A percentile compares a stretch with the other conserved stretches of the same genome.
These are phyloP conservation scores for Malus hybrid DNA, from an alignment of 331 rosid species.

Conservation along the genomic window DNA sequence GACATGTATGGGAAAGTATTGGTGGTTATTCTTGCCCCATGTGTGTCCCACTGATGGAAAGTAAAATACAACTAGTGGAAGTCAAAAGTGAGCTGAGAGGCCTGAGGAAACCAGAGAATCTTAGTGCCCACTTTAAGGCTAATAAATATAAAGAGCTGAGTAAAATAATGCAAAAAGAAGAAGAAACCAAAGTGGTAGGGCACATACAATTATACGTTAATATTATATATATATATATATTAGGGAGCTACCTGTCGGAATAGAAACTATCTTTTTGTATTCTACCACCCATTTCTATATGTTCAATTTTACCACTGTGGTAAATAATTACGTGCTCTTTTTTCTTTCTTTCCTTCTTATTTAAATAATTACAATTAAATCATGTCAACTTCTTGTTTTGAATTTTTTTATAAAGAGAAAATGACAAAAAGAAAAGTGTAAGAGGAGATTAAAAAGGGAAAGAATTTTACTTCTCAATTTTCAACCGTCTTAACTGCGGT, in stretches of 20 bases:
- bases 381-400: accelerated
- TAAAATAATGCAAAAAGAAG: conserved; percentile 23
- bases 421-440: accelerated
- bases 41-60: conserved; percentile 9
- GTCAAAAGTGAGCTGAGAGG: conserved; percentile 47
- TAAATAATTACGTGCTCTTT: accelerated
- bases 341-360: too few relatives aligned
- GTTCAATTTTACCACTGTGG: background rate
- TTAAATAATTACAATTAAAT: too few relatives aligned
- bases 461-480: too few relatives aligned
- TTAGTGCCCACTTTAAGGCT: conserved; percentile 32
- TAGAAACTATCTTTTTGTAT: conserved; percentile 32
- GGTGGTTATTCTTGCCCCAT: background rate
- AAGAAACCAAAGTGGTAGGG: conserved; percentile 7
- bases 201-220: background rate
- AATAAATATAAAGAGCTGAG: conserved; percentile 6
- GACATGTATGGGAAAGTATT: background rate
- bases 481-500: too few relatives aligned
- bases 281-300: conserved; percentile 6
- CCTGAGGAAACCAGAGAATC: conserved; percentile 31
- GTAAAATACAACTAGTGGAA: conserved; percentile 7
- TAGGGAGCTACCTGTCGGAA: conserved; percentile 40
- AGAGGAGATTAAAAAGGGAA: accelerated
- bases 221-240: background rate
- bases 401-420: too few relatives aligned